Conservation (phyloP, 2,329 filamentous ascomycete genomes). For the Penicillium corylophilum region DNA sequence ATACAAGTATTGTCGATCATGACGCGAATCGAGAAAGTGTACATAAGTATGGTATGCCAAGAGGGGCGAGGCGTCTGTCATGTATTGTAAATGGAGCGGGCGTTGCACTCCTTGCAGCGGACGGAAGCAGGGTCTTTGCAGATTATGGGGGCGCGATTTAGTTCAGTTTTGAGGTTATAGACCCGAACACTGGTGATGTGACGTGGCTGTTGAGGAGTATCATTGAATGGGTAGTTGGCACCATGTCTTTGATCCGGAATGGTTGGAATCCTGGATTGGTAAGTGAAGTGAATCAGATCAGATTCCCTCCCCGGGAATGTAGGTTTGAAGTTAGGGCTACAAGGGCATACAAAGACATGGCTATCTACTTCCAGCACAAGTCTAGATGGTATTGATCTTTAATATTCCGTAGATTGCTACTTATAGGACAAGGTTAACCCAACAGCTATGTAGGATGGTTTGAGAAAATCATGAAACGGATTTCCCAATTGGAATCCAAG, state of each 20-base stretch:
- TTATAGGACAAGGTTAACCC: neutral
- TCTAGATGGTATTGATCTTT: slow-evolving; percentile 2
- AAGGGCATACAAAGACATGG: neutral
- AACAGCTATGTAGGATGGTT: neutral
- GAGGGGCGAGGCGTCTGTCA: neutral
- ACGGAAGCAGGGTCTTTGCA: neutral
- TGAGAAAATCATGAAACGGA: neutral
- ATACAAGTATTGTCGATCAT: slow-evolving; percentile 3
- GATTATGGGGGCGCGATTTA: neutral
- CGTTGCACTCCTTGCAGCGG: slow-evolving; percentile 6
- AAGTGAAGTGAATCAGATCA: neutral
- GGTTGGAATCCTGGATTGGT: slow-evolving; percentile 3
- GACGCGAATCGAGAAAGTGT: neutral
- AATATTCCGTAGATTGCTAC: neutral
- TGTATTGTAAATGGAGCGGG: neutral
- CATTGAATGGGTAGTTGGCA: neutral
- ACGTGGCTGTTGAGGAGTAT: neutral
- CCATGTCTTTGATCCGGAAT: neutral
- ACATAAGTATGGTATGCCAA: slow-evolving; percentile 1
- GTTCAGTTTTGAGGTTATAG: neutral
- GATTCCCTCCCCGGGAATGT: slow-evolving; percentile 5
- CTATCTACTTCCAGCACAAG: neutral
- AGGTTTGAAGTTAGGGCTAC: neutral
- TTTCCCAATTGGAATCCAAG: neutral
- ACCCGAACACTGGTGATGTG: too few relatives aligned